Evolutionary conservation across 2,329 filamentous ascomycete species (phyloP), one percentile per base, ranked within the genome.

Genomic region (Arachnomyces sp.): DNA sequence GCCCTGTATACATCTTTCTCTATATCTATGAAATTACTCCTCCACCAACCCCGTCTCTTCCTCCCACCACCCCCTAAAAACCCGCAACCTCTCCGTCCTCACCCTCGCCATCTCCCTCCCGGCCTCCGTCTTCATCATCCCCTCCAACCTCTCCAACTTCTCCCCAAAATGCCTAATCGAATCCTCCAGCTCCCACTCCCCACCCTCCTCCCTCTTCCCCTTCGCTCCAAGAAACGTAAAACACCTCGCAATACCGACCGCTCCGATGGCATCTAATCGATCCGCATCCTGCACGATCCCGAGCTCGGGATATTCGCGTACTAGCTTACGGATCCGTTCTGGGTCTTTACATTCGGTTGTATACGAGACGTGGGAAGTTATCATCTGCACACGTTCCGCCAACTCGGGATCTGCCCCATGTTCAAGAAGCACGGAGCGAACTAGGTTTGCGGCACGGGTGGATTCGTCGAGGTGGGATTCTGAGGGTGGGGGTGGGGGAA

Each of bases 281-380:
- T 95, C 90, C 3, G 89, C 89, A 61, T 95, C 90, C 65, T 95
- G 89, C 25, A 95, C 87, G 35, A 94, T 77, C 0, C 78, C 88
- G 28, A 92, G 68, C 60, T 92, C 86, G 1, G 86, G 86, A 57
- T 84, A 69, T 3, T 55, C 56, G 5, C 54, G 58, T n/a, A 93
- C 68, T n/a, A 89, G 68, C 1, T 66, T 61, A n/a, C 61, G 62
- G 7, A 86, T 79, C 9, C 66, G 63, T 4, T 62, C 65, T 1
- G 82, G 81, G 54, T 88, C 71, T n/a, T 54, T 52, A 52, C 75
- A 76, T 62, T 95, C 89, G 48, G 75, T 73, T 3, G 77, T 81
- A 67, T 86, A 95, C 46, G 84, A 86, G 13, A 95, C 86, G 39
- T 84, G 77, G 7, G 78, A 73, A 49, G 83, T 86, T 42, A 95